A percentile compares a stretch with the other conserved stretches of the same genome.
These are phyloP conservation scores for Microascus cirrosus DNA, from an alignment of 2,329 filamentous ascomycete species.

Conservation along the genomic window DNA sequence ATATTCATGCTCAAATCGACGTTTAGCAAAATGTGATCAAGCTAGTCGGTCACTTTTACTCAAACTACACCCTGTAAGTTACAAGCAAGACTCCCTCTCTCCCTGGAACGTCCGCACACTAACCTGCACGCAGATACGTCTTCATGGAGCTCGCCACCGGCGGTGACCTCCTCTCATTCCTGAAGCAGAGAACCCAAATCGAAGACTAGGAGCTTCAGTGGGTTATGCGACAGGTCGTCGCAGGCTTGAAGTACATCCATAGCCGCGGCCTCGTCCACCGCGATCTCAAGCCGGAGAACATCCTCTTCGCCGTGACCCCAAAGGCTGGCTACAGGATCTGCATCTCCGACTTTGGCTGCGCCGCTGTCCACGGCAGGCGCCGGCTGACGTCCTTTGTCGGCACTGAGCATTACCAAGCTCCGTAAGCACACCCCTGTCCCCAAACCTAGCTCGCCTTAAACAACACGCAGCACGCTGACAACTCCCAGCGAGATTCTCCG, in stretches of 20 bases:
- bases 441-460: conserved; percentile 4
- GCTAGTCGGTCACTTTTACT: not conserved
- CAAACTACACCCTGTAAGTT: not conserved
- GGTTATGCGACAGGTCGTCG: conserved; percentile 35
- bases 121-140: conserved; percentile 29
- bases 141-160: conserved; percentile 47
- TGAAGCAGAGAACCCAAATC: conserved; percentile 24
- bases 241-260: conserved; percentile 35
- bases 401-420: conserved; percentile 34
- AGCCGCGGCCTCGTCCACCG: conserved; percentile 37
- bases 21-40: conserved; percentile 2
- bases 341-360: conserved; percentile 41
- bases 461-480: not conserved
- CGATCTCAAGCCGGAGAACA: conserved; percentile 43
- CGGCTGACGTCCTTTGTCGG: conserved; percentile 33
- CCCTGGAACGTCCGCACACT: conserved; percentile 14
- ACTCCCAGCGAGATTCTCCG: not conserved
- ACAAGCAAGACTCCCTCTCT: conserved; percentile 22
- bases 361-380: conserved; percentile 26
- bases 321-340: conserved; percentile 31
- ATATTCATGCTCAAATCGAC: not conserved
- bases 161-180: conserved; percentile 40
- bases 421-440: conserved; percentile 23
- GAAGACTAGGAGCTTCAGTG: conserved; percentile 21
- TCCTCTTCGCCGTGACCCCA: conserved; percentile 35